Base-by-base conservation (phyloP, 768 basidiomycete genomes). In the Agaricus sinodeliciosus region DNA sequence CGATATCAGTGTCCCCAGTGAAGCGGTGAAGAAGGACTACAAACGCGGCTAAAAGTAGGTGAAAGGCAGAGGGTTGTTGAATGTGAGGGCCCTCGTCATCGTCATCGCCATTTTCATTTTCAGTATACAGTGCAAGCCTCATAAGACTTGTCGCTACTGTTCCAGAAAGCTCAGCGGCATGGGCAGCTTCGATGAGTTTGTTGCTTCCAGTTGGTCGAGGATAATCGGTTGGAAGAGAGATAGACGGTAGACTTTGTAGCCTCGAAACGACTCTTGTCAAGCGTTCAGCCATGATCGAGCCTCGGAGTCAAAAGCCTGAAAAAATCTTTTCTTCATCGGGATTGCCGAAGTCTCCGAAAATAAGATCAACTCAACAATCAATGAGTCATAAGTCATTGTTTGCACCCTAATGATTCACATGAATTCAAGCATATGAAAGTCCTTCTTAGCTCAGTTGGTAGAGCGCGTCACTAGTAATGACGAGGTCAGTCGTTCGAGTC, bases 151-250 rank as follows among this genome's bases (percentile, higher is more conserved):
- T 73, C 1, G 85, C 85, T 9, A 90, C 81, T 59, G 84, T 81
- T 54, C 83, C 77, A 36, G 90, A 80, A 45, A 97, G 79, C 55
- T 85, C 74, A 40, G 85, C 75, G 9, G 77, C 61, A 63, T 94
- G 82, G 5, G 80, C 85, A 9, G 94, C 87, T 62, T 97, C 95
- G 63, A 99, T 85, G 16, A 93, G 73, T 60, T 82, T 87, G 67
- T 82, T 79, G 15, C 80, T 70, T 15, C 79, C 83, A 5, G 84
- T 74, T 26, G 90, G 85, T 51, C 94, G 75, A 2, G 95, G 94
- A 66, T 96, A 99, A 68, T 98, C 96, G 0, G 95, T 95, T 0
- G 96, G 95, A 28, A 99, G 73, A 6, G 91, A 90, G 58, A 98
- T 85, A 3, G 88, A 85, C 1, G 96, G 94, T 2, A 94, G 69